These are phyloP conservation scores for Tetrahymena malaccensis DNA, from an alignment of 73 alveolate species.

Conservation along the genomic window DNA sequence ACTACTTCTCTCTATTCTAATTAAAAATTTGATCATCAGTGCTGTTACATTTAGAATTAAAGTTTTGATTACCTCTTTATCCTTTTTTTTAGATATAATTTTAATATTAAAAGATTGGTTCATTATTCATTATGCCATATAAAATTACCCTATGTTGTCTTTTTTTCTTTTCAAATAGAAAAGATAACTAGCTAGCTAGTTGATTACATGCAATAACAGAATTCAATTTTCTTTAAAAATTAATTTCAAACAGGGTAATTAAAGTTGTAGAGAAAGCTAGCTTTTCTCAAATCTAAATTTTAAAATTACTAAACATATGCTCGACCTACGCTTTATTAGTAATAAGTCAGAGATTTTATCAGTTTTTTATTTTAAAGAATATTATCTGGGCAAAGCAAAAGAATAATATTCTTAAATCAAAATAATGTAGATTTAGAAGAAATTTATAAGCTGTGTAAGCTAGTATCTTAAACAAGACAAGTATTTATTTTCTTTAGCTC, in stretches of 20 bases:
- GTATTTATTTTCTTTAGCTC: neutral
- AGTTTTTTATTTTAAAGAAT: neutral
- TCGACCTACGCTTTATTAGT: neutral
- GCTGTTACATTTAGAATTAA: neutral
- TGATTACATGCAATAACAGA: neutral
- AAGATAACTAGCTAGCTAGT: no score
- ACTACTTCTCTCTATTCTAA: neutral
- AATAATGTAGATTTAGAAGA: neutral
- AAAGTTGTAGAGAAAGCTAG: neutral
- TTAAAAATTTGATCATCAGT: neutral
- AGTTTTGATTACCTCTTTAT: neutral
- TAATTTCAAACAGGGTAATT: neutral
- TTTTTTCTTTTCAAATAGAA: neutral
- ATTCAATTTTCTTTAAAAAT: no score
- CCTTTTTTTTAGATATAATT: neutral
- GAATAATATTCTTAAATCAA: no score
- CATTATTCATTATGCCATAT: neutral
- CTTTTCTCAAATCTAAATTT: neutral
- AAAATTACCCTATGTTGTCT: neutral
- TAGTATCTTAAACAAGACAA: neutral
- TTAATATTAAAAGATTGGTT: neutral
- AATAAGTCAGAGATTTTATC: neutral
- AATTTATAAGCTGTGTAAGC: neutral
- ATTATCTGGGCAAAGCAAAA: neutral
- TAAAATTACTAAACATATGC: no score